phyloP scores from a whole-genome alignment of 768 basidiomycete genomes.

The Amanita rimosa region DNA sequence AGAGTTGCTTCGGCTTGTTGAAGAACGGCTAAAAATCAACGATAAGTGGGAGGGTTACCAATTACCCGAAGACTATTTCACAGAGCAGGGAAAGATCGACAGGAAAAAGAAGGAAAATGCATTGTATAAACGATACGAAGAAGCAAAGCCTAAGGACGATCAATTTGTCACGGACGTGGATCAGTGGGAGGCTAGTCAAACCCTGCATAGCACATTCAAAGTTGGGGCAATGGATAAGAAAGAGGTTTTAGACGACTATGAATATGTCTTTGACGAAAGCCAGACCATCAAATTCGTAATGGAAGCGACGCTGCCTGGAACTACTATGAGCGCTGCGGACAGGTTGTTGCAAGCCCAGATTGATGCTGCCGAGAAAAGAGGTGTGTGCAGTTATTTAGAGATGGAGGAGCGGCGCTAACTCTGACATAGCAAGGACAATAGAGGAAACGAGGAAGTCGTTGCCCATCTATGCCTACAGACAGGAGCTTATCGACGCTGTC shows the following conservation, averaged over 20 bases:
- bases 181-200: slow-evolving; percentile 94
- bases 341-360: slow-evolving; percentile 79
- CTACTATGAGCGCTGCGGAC: slow-evolving; percentile 73
- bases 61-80: slow-evolving; percentile 96
- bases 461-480: slow-evolving; percentile 84
- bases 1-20: slow-evolving; percentile 82
- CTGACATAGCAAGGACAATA: slow-evolving; percentile 60
- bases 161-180: slow-evolving; percentile 96
- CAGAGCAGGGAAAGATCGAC: slow-evolving; percentile 97
- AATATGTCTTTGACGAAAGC: slow-evolving; percentile 97
- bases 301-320: slow-evolving; percentile 63
- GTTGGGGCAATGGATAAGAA: slow-evolving; percentile 88
- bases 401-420: slow-evolving; percentile 1
- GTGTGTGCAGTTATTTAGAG: slow-evolving; percentile 29
- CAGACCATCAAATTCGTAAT: slow-evolving; percentile 95
- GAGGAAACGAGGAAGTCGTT: slow-evolving; percentile 91
- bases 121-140: slow-evolving; percentile 90
- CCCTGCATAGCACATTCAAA: slow-evolving; percentile 79
- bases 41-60: slow-evolving; percentile 96
- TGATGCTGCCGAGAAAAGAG: slow-evolving; percentile 82
- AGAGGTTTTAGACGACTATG: slow-evolving; percentile 76
- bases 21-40: slow-evolving; percentile 88
- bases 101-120: slow-evolving; percentile 91
- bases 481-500: slow-evolving; percentile 82
- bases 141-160: slow-evolving; percentile 83